A percentile compares a stretch with the other conserved stretches of the same genome.
phyloP scores from a whole-genome alignment of 2,329 filamentous ascomycete genomes.

The Trichoderma sp. region DNA sequence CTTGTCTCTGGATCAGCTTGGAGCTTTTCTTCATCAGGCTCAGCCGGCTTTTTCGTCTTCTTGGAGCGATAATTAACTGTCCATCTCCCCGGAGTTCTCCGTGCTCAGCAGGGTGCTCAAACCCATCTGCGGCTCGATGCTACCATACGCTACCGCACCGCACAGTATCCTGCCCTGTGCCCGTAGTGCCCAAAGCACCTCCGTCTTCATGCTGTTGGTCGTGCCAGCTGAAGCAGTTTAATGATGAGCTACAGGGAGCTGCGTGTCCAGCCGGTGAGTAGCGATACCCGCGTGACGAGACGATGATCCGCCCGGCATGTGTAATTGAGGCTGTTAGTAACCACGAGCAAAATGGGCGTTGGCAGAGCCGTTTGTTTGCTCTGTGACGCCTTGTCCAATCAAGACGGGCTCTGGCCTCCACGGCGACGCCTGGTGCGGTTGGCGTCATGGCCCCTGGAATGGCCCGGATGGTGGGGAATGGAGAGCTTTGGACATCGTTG shows the following conservation, averaged over 20 bases:
- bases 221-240: background rate
- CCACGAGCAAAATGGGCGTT: background rate
- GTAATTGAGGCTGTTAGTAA: background rate
- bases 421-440: conserved; percentile 9
- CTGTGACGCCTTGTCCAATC: background rate
- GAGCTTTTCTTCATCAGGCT: background rate
- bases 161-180: background rate
- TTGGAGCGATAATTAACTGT: no score
- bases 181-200: no score
- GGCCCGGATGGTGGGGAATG: background rate
- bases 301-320: background rate
- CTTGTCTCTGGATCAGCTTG: background rate
- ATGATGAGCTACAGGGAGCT: conserved; percentile 3
- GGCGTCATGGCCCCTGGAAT: background rate
- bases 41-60: no score
- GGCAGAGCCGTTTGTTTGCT: background rate
- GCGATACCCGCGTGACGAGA: background rate
- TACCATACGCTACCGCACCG: background rate
- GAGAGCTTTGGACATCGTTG: background rate
- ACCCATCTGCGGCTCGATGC: background rate
- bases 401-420: background rate
- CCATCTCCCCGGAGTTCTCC: background rate
- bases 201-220: background rate
- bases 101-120: background rate
- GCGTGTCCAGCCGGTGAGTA: background rate